Base-by-base conservation (phyloP, 805 yeast genomes). In the Metschnikowia corniflorae region DNA sequence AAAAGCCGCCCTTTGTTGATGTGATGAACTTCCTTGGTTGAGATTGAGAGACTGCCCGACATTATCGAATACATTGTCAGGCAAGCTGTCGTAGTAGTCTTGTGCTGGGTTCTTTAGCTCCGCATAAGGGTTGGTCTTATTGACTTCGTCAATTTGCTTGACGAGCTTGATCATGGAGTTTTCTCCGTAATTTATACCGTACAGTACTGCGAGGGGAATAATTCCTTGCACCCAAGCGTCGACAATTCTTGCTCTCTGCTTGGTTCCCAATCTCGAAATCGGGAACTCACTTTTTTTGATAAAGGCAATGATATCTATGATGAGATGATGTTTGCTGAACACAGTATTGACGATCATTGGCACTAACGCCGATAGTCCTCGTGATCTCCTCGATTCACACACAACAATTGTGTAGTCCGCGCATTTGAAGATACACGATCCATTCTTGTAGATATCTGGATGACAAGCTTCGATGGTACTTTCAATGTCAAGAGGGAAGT, bases 401-500 rank as follows among this genome's bases (percentile, higher is more conserved):
- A 91, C 78, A 12, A 85, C 78, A 7, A 88, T 75, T 3, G 85
- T 75, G 51, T 83, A 77, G 13, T 87, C 91, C 7, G 88, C 89
- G 26, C 89, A 80, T 54, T 85, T 88, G 59, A 87, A 82, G 1
- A 88, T 72, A 50, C 88, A 80, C 20, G 81, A 61, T 0, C 73
- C 73, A 60, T 31, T 67, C 54, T 55, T 78, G 80, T 32, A 89
- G 68, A 38, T 93, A 71, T 40, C 68, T 42, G 61, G 80, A 40
- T 68, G 74, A 35, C 72, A 67, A 7, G 69, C 59, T 40, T 68
- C 73, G 20, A 68, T 65, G 12, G 72, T 68, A 44, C 63, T 63
- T 37, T 68, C 98, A 37, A 93, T 74, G 58, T 93, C 98, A 16
- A 70, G 63, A 1, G 94, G 94, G 68, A 93, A 91, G 57, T 87